These are phyloP conservation scores for Aphanocladium album DNA, from an alignment of 2,329 filamentous ascomycete species.

Conservation along the genomic window DNA sequence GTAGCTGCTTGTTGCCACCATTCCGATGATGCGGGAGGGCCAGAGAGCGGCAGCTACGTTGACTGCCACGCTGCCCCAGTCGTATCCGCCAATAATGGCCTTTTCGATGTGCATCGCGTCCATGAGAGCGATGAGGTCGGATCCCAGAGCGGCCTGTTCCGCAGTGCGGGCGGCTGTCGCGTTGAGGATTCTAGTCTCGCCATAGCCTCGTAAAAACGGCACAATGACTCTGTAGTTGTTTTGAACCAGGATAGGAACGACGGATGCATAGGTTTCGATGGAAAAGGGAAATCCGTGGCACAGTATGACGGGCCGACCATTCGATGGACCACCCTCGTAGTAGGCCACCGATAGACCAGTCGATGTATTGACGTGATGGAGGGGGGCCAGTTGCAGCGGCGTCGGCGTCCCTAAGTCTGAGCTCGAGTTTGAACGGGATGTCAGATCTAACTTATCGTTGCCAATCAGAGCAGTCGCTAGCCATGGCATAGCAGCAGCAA, in stretches of 20 bases:
- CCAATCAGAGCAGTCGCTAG: neutral
- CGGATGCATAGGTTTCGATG: neutral
- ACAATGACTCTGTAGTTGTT: conserved; percentile 5
- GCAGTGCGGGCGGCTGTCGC: conserved; percentile 1
- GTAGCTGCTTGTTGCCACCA: conserved; percentile 8
- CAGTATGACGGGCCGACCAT: conserved; percentile 1
- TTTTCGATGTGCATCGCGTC: conserved; percentile 8
- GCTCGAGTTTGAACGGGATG: neutral
- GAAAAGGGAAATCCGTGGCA: conserved; percentile 8
- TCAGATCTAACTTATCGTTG: neutral
- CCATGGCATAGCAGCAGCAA: neutral
- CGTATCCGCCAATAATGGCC: conserved; percentile 6
- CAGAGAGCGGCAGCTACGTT: conserved; percentile 9
- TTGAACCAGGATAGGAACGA: neutral
- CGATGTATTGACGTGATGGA: conserved; percentile 6
- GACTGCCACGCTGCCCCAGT: conserved; percentile 10
- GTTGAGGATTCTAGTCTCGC: neutral
- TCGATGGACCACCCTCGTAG: conserved; percentile 2
- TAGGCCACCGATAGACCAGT: conserved; percentile 4
- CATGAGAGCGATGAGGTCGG: conserved; percentile 9
- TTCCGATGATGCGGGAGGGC: neutral
- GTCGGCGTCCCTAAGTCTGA: neutral
- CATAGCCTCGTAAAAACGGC: neutral
- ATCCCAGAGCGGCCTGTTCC: conserved; percentile 9
- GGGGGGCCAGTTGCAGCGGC: neutral